A percentile compares a stretch with the other conserved stretches of the same genome.
These are phyloP conservation scores for Sporisorium graminicola DNA, from an alignment of 1,284 basidiomycete genomes.

Conservation along the genomic window DNA sequence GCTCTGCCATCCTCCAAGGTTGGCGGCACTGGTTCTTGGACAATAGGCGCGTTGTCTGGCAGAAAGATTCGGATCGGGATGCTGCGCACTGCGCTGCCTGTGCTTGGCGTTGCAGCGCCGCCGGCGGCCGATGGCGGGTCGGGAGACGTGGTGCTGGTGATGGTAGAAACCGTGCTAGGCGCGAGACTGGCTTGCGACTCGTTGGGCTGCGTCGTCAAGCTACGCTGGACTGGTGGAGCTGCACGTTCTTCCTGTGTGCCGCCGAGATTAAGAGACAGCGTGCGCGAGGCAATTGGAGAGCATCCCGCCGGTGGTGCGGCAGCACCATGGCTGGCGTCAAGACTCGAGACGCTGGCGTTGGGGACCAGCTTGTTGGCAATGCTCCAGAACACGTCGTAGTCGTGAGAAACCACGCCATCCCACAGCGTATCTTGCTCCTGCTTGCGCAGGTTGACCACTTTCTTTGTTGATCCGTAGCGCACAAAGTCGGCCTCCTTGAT, in stretches of 20 bases:
- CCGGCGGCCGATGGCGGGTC: conserved; percentile 18
- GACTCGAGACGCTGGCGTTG: conserved; percentile 5
- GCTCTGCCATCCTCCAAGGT: conserved; percentile 68
- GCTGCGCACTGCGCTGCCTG: conserved; percentile 32
- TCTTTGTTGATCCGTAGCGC: conserved; percentile 59
- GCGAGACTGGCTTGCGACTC: conserved; percentile 42
- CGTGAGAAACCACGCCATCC: conserved; percentile 75
- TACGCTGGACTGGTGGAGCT: conserved; percentile 17
- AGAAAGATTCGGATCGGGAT: conserved; percentile 84
- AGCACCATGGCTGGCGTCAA: not conserved
- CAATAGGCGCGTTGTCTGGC: conserved; percentile 83
- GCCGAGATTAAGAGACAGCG: conserved; percentile 28
- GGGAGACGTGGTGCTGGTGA: conserved; percentile 40
- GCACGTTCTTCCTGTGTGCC: conserved; percentile 17
- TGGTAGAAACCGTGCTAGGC: conserved; percentile 38
- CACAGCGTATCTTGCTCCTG: conserved; percentile 62
- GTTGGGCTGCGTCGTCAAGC: conserved; percentile 43
- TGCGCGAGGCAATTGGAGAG: conserved; percentile 24
- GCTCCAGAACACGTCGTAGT: conserved; percentile 93
- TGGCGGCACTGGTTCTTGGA: conserved; percentile 89
- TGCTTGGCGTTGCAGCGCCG: conserved; percentile 16
- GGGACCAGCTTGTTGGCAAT: conserved; percentile 84
- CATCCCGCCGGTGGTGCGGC: not conserved
- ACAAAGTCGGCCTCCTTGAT: conserved; percentile 67
- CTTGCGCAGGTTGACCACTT: conserved; percentile 57